Base-by-base conservation (phyloP, 2,329 filamentous ascomycete genomes). In the Exophiala sp. region DNA sequence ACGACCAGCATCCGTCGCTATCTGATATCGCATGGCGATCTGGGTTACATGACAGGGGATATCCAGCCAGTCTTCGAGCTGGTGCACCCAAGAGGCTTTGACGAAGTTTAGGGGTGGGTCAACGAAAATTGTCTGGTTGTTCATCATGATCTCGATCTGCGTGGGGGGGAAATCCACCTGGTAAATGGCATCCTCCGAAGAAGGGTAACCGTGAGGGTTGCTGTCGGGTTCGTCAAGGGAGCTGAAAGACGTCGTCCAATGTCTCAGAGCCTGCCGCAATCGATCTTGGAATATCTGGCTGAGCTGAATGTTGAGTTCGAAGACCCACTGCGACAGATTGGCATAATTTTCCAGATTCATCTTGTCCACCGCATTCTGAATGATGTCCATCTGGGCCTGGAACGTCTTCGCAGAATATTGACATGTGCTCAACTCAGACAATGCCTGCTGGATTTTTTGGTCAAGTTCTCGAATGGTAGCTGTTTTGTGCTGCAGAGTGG, bases 321-420 rank as follows among this genome's bases (percentile, higher is more conserved):
- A 80, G 9, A 99, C 94, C 92, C 94, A 99, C 63, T 85, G 88
- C 14, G 86, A 82, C 43, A 99, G 81, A 64, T 99, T 99, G 54
- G 94, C 87, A 63, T 96, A 99, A 66, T 94, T 92, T 68, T 99
- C 92, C 52, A 99, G 74, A 65, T 97, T 97, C 48, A 99, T 81
- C 73, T 96, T 91, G 75, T 99, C 95, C 35, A 99, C 91, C 14
- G 91, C 87, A 50, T 87, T 86, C 69, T 99, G 94, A 50, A 99
- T 91, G 1, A 83, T 83, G 67, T 95, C 89, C 16, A 99, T 75
- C 38, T 88, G 87, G 16, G 85, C 78, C 61, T 88, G 86, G 68
- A 99, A 95, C 8, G 87, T 83, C n/a, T 83, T 75, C 5, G 84
- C 79, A 43, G 90, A 87, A 67, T 96, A 99, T 1, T 87, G 78